Conservation (phyloP, 306 rosid genomes). For the Fragaria iinumae region DNA sequence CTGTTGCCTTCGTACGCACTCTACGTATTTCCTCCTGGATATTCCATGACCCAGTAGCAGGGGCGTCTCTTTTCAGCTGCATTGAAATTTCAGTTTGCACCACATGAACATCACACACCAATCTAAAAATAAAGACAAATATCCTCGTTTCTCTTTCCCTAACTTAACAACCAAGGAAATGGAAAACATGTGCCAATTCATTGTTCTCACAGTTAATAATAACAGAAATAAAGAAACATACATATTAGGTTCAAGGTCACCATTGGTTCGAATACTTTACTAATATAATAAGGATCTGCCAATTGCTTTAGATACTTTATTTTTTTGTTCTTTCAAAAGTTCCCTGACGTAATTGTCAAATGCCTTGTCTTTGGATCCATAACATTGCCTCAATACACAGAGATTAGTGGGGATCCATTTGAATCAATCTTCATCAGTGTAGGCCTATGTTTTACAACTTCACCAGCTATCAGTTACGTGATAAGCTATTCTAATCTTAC, state of each 20-base stretch:
- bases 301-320: too few relatives aligned
- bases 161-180: neutral
- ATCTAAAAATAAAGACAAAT: neutral
- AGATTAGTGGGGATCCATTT: neutral
- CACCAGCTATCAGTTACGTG: neutral
- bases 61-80: constrained; percentile 71
- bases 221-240: neutral
- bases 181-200: neutral
- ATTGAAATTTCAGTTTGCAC: constrained; percentile 24
- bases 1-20: constrained; percentile 89
- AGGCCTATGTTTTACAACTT: neutral
- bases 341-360: too few relatives aligned
- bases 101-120: neutral
- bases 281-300: too few relatives aligned
- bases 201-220: neutral
- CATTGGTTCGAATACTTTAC: neutral
- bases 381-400: neutral
- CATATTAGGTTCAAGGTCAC: neutral
- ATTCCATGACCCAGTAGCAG: constrained; percentile 84
- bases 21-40: constrained; percentile 93
- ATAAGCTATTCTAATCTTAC: neutral
- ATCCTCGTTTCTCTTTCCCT: neutral
- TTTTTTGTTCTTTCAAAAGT: too few relatives aligned
- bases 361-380: too few relatives aligned
- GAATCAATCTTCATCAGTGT: neutral